Base-by-base conservation (phyloP, 1,284 basidiomycete species). In the Cutaneotrichosporon dermatis region DNA sequence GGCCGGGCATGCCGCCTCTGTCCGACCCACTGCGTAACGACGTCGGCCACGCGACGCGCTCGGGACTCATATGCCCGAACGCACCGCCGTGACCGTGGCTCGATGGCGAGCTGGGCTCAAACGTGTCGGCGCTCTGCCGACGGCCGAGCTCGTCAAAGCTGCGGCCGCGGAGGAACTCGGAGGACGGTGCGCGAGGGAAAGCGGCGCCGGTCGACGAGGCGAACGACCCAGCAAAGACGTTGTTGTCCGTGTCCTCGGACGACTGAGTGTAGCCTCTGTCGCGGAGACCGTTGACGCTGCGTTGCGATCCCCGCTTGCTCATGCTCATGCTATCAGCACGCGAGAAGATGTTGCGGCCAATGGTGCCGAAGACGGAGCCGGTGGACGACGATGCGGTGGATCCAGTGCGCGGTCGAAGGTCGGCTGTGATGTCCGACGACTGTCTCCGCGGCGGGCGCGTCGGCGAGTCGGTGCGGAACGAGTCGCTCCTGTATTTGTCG, bases 211-310 rank as follows among this genome's bases (percentile, higher is more conserved):
- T 48, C 54, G 48, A 76, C 54, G 43, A 70, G 63, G 45, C 59
- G 62, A 44, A 77, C 69, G 67, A 52, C 63, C 66, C 6, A 51
- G 34, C 8, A 61, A 63, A 60, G 13, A 63, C 58, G 43, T 57
- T 62, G 37, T 72, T 62, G 36, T 74, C 62, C 25, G 44, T 61
- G 16, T 72, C 76, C 40, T 68, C 70, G 7, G 69, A 70, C 34
- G 68, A 68, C 11, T 70, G 64, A 12, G 68, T 58, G 40, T 59
- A 59, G n/a, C 48, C 54, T 6, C 58, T 51, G 36, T 12, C 49
- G 45, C 57, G 57, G 25, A 55, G 37, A 10, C 52, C 53, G 40
- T 70, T 70, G 60, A 70, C 69, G 10, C 71, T 41, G 37, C 50
- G 50, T 10, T 51, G 50, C 8, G 50, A 41, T 5, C 39, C 16